These are phyloP conservation scores for Austroboletus eburneus DNA, from an alignment of 768 basidiomycete genomes.

Conservation along the genomic window DNA sequence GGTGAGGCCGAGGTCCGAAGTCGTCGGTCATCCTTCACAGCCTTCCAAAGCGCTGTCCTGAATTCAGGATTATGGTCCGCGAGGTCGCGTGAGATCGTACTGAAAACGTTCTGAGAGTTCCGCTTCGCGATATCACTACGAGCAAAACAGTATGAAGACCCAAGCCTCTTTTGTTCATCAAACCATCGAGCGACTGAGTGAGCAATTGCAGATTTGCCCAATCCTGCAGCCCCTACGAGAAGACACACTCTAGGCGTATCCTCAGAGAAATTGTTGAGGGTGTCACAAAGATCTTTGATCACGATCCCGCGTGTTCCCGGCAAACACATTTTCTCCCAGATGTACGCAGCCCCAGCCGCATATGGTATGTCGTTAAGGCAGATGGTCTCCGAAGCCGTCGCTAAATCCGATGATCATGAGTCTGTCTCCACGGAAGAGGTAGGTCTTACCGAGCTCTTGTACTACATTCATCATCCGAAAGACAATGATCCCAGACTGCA, in stretches of 20 bases:
- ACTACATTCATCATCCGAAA: constrained; percentile 19
- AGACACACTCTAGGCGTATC: constrained; percentile 21
- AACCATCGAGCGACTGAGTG: constrained; percentile 27
- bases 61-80: constrained; percentile 29
- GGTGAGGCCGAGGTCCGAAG: constrained; percentile 16
- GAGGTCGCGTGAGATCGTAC: constrained; percentile 31
- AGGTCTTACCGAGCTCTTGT: constrained; percentile 3
- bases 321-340: constrained; percentile 15
- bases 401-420: neutral
- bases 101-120: constrained; percentile 26
- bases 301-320: constrained; percentile 18
- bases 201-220: constrained; percentile 32
- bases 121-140: constrained; percentile 12
- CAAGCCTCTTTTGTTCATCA: constrained; percentile 24
- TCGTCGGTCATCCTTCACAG: constrained; percentile 21
- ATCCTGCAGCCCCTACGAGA: constrained; percentile 26
- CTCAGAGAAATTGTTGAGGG: constrained; percentile 10
- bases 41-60: constrained; percentile 11
- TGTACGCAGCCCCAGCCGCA: constrained; percentile 21
- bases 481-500: constrained; percentile 16
- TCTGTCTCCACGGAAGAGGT: neutral
- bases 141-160: constrained; percentile 31
- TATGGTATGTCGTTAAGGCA: constrained; percentile 21
- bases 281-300: constrained; percentile 15
- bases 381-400: constrained; percentile 13